Conservation (phyloP, 2,329 filamentous ascomycete species). For the Tolypocladium ophioglossoides region DNA sequence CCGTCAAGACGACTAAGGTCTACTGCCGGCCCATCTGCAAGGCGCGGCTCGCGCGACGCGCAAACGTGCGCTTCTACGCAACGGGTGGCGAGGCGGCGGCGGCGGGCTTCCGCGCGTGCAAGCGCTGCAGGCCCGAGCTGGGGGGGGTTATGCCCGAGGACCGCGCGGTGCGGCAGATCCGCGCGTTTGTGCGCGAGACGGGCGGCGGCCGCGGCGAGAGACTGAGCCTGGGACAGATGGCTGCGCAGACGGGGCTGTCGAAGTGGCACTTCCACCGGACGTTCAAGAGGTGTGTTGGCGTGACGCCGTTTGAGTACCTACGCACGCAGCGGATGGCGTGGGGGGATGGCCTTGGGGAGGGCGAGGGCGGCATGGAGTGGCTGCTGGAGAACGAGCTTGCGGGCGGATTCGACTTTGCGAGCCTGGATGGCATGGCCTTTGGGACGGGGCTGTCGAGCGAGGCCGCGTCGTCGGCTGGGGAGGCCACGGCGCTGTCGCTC, state of each 20-base stretch:
- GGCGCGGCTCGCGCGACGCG: slow-evolving; percentile 47
- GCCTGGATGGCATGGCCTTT: neutral
- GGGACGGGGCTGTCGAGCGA: neutral
- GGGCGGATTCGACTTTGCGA: neutral
- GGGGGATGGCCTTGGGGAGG: neutral
- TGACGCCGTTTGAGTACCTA: slow-evolving; percentile 31
- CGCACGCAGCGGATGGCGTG: slow-evolving; percentile 7
- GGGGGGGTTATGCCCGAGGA: slow-evolving; percentile 30
- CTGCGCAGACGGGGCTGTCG: slow-evolving; percentile 38
- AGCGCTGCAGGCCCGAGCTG: slow-evolving; percentile 39
- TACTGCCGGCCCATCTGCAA: slow-evolving; percentile 54
- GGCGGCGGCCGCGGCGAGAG: slow-evolving; percentile 5
- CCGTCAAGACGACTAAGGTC: slow-evolving; percentile 31
- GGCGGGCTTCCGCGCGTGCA: slow-evolving; percentile 45
- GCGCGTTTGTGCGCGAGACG: slow-evolving; percentile 20
- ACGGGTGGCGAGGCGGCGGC: slow-evolving; percentile 30
- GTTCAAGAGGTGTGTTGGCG: slow-evolving; percentile 43
- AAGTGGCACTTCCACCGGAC: slow-evolving; percentile 49
- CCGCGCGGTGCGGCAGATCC: slow-evolving; percentile 29
- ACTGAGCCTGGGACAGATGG: slow-evolving; percentile 34
- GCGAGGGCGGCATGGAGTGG: neutral
- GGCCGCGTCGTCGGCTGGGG: neutral
- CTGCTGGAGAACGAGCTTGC: neutral
- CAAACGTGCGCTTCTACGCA: slow-evolving; percentile 47
- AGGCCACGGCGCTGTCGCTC: slow-evolving; percentile 1